Evolutionary conservation across 2,329 filamentous ascomycete species (phyloP), one percentile per base, ranked within the genome.

Genomic region (Aspergillus sp.): DNA sequence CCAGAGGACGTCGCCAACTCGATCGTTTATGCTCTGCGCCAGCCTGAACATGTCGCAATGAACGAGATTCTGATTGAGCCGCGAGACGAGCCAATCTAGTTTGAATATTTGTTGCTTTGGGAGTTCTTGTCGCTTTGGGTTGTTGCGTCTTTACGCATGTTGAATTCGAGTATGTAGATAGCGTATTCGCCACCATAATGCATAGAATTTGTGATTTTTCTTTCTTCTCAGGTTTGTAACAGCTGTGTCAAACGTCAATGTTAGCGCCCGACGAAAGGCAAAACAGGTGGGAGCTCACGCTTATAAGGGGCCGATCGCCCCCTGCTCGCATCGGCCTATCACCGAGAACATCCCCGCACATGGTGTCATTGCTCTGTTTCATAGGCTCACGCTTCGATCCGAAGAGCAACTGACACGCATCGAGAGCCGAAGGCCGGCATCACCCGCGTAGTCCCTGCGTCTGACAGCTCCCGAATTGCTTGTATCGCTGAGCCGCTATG

Each of bases 21-120:
- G 11, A 91, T 94, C 70, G 82, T 93, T 4, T 93, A 89, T 75
- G 91, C 91, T 1, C 79, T 94, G 19, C 85, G 84, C 63, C 90
- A 93, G 80, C 90, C 91, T 0, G 82, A 85, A 57, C 88, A 93
- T 77, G 90, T 93, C 48, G 86, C 89, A 46, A 88, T 94, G 1
- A 94, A 94, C 67, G 91, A 94, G 80, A 84, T 94, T 4, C 74
- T 94, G 74, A 90, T 94, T 72, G 90, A 92, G 80, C 90, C 90
- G 15, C 80, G 90, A 50, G 90, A 92, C 68, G 90, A 92, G 79
- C 90, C 90, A 11, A 91, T 91, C 64, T 91, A 72, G 64, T 47
- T 8, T n/a, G 17, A 19, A 9, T n/a, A 46, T 23, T 41, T 54
- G 49, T 15, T 19, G 49, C 30, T 38, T 11, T 41, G 30, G 23